Evolutionary conservation across 768 basidiomycete genomes (phyloP), one percentile per base, ranked within the genome.

Genomic region (Clitopilus hobsonii): DNA sequence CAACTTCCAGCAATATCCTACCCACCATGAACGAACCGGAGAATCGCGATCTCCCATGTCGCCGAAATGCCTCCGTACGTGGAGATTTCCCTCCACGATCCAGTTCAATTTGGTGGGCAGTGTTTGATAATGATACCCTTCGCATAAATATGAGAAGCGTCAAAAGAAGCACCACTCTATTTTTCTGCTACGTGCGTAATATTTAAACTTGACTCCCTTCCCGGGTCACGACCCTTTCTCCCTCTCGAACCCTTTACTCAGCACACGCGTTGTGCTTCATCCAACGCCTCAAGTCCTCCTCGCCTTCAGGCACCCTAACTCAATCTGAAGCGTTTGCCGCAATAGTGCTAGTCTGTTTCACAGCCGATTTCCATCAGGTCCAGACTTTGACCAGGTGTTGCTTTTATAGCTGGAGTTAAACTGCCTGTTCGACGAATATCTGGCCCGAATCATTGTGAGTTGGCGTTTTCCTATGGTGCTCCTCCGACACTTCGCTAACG

Each of bases 21-120:
- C 32, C 13, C 32, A n/a, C 32, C n/a, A 36, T 36, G 32, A 36
- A n/a, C 32, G 13, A 36, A 36, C 32, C 32, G 32, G 32, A 36
- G 32, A 36, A 36, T 36, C 32, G 71, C 72, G 71, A 74, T 73
- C 67, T 62, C 63, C 67, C 68, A 63, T 68, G 68, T 60, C 61
- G 65, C 74, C 72, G 71, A 71, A 71, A 73, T 68, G 69, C 69
- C 65, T 61, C 69, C 70, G 69, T 59, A 56, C 59, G 62, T 57
- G 72, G 41, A 45, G 41, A 45, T 45, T n/a, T 45, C 22, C 41
- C 41, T 45, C 41, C 41, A 45, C 41, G 41, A 45, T 45, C 41
- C 41, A 20, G 22, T 45, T 45, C 41, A 18, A n/a, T 72, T 71
- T 70, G 72, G 74, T 71, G 71, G 70, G 41, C 22, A 16, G 41